Evolutionary conservation across 1,284 basidiomycete genomes (phyloP).

Genomic region (Ceratobasidium sp.): DNA sequence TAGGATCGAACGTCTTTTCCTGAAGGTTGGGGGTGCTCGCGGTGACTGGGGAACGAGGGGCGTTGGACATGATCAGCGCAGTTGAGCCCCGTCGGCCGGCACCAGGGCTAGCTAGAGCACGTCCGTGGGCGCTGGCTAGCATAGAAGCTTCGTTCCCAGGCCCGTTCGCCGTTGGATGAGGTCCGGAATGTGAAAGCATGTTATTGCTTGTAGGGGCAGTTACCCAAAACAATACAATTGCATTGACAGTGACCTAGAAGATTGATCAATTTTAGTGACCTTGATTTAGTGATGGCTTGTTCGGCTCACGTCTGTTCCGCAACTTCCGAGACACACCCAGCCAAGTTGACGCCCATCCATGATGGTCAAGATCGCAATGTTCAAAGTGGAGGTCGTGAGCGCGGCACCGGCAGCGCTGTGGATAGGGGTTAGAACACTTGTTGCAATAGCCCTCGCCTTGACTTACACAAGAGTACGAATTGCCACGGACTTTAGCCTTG

Average conservation of each 20-base stretch:
- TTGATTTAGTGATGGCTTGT: neutral
- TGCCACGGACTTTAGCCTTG: slow-evolving; percentile 52
- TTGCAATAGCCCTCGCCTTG: too few species aligned
- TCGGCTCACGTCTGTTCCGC: slow-evolving; percentile 56
- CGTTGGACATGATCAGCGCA: slow-evolving; percentile 14
- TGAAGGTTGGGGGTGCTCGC: slow-evolving; percentile 13
- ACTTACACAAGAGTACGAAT: slow-evolving; percentile 51
- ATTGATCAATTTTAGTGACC: neutral
- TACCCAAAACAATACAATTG: slow-evolving; percentile 54
- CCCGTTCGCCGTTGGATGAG: slow-evolving; percentile 5
- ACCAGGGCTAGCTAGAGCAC: neutral
- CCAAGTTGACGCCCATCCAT: slow-evolving; percentile 59
- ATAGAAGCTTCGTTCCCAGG: neutral
- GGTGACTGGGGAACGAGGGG: slow-evolving; percentile 17
- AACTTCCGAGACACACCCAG: slow-evolving; percentile 62
- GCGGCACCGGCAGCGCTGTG: slow-evolving; percentile 56
- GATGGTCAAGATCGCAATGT: slow-evolving; percentile 59
- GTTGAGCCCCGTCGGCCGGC: neutral
- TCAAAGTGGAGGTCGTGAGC: slow-evolving; percentile 56
- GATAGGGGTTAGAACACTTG: too few species aligned
- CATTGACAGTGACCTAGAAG: slow-evolving; percentile 52
- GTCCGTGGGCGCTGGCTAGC: neutral
- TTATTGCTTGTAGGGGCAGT: slow-evolving; percentile 40
- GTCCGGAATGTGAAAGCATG: neutral
- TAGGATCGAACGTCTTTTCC: slow-evolving; percentile 12